phyloP scores from a whole-genome alignment of 768 basidiomycete species.

The Amylocystis lapponica region DNA sequence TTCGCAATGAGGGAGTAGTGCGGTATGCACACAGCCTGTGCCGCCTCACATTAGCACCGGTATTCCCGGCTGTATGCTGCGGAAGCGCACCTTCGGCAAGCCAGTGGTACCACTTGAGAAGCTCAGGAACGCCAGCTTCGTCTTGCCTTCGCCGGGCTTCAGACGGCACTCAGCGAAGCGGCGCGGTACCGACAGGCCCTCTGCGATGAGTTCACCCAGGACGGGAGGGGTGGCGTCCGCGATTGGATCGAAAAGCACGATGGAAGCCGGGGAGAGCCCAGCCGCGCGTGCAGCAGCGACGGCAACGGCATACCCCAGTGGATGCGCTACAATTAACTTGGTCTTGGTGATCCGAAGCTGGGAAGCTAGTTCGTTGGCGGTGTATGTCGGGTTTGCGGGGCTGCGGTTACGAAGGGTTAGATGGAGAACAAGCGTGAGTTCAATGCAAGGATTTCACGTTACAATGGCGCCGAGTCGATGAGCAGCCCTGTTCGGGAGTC shows the following conservation, averaged over 20 bases:
- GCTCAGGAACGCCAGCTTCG: conserved; percentile 64
- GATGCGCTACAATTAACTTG: conserved; percentile 21
- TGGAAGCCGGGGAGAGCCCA: conserved; percentile 16
- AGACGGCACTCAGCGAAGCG: conserved; percentile 48
- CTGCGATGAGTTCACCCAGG: conserved; percentile 25
- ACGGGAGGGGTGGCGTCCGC: neutral
- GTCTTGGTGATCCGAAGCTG: conserved; percentile 23
- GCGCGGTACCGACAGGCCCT: conserved; percentile 36
- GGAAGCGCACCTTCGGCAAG: conserved; percentile 53
- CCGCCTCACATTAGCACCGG: conserved; percentile 43
- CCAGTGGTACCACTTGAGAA: conserved; percentile 80
- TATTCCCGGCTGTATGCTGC: neutral
- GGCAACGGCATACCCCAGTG: conserved; percentile 17
- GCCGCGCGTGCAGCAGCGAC: conserved; percentile 16
- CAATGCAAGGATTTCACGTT: conserved; percentile 36
- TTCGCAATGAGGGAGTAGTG: conserved; percentile 32
- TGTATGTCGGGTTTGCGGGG: conserved; percentile 27
- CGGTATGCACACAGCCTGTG: conserved; percentile 39
- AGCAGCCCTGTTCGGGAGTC: too few relatives aligned
- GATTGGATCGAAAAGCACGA: conserved; percentile 17
- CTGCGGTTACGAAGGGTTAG: conserved; percentile 7
- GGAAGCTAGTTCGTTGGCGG: conserved; percentile 24
- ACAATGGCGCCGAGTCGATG: conserved; percentile 52
- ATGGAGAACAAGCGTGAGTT: neutral
- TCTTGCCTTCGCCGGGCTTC: conserved; percentile 53